These are phyloP conservation scores for Ogataea ganodermae DNA, from an alignment of 805 yeast species.

Conservation along the genomic window DNA sequence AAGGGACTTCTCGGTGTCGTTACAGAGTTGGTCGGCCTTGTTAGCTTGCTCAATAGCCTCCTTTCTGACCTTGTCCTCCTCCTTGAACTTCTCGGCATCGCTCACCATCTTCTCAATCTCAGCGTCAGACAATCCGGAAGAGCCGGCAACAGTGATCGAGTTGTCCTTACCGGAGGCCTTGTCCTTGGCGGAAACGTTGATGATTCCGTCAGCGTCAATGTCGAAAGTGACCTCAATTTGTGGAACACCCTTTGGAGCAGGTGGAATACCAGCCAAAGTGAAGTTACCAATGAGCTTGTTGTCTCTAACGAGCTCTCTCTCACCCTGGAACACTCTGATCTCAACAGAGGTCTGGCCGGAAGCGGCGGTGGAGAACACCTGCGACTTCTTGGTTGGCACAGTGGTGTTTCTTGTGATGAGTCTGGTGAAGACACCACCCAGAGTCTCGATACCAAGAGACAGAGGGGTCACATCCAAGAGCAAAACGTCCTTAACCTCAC, in stretches of 20 bases:
- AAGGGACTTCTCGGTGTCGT: constrained; percentile 87
- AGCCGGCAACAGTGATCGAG: constrained; percentile 71
- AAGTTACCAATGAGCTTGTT: constrained; percentile 97
- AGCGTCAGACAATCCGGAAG: constrained; percentile 66
- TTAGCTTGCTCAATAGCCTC: constrained; percentile 72
- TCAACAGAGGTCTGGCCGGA: constrained; percentile 96
- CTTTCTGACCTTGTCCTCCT: constrained; percentile 58
- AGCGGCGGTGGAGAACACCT: constrained; percentile 94
- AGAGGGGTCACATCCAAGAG: constrained; percentile 83
- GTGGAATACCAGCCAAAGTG: constrained; percentile 92
- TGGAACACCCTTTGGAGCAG: constrained; percentile 93
- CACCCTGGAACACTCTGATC: constrained; percentile 99
- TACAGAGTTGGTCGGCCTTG: constrained; percentile 73
- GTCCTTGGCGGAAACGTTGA: constrained; percentile 80
- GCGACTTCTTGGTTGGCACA: constrained; percentile 95
- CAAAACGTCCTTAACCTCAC: constrained; percentile 77
- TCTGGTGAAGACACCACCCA: constrained; percentile 96
- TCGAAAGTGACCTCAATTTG: constrained; percentile 94
- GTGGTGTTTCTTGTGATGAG: constrained; percentile 92
- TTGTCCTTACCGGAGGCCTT: constrained; percentile 77
- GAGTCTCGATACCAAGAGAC: constrained; percentile 94
- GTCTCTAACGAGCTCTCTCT: constrained; percentile 97
- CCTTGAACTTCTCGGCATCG: constrained; percentile 66
- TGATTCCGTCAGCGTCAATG: constrained; percentile 92
- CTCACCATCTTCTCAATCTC: constrained; percentile 64